Base-by-base conservation (phyloP, 129 eudicot genomes). In the Smallanthus sonchifolius region DNA sequence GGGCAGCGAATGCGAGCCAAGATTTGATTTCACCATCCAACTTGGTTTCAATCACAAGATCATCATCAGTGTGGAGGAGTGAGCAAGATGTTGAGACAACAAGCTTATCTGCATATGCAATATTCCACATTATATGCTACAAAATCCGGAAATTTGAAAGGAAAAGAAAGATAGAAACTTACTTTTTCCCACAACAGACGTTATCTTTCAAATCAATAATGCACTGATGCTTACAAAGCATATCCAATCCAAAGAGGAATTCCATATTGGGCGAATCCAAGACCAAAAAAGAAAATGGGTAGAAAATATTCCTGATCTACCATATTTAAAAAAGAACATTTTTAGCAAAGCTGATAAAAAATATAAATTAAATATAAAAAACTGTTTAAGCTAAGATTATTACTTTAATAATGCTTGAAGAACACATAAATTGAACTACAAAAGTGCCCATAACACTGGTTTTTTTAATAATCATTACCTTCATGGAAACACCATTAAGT, bases 171-270 rank as follows among this genome's bases (percentile, higher is more conserved):
- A n/a, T n/a, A n/a, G n/a, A n/a, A n/a, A n/a, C n/a, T n/a, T n/a
- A n/a, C n/a, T n/a, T n/a, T n/a, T n/a, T n/a, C n/a, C n/a, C n/a
- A n/a, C n/a, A n/a, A n/a, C n/a, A 68, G 39, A 94, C 96, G 72
- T 88, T 94, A 19, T 94, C 98, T 81, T 94, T 94, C 75, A 94
- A 85, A 91, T 94, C 98, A 70, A 94, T 94, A 47, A 81, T 78
- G 89, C 98, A 94, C 85, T 94, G 98, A 70, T 90, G 97, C 87
- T 90, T 91, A 42, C 91, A 93, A 3, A 94, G 97, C 98, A 94
- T 94, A 74, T 94, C 97, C 76, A 94, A 66, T 44, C 98, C 97
- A 88, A 94, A 94, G 7, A 94, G 98, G 69, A 94, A 94, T 48
- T 90, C 98, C 97, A 94, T 94, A 76, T 94, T 90, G 57, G 96